These are phyloP conservation scores for Metarhizium rileyi DNA, from an alignment of 2,329 filamentous ascomycete species.

Conservation along the genomic window DNA sequence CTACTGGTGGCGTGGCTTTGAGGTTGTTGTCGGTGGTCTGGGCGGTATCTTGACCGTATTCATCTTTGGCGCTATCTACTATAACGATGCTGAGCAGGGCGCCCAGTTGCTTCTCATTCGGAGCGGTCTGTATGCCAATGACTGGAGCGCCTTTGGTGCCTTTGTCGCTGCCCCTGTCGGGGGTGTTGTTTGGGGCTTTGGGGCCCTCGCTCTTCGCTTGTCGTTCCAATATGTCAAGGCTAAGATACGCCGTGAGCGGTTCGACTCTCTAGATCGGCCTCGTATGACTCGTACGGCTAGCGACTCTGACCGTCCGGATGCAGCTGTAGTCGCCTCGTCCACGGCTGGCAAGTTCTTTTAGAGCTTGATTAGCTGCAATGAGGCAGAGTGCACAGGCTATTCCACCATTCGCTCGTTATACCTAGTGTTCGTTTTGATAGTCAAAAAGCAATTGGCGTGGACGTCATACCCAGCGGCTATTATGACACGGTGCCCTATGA, in stretches of 20 bases:
- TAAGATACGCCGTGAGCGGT: constrained; percentile 48
- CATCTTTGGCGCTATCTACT: constrained; percentile 72
- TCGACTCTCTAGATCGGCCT: constrained; percentile 56
- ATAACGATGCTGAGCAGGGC: constrained; percentile 53
- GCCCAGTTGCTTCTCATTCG: constrained; percentile 62
- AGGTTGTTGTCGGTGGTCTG: constrained; percentile 68
- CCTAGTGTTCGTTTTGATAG: background rate
- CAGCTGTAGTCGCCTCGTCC: constrained; percentile 19
- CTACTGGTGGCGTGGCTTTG: constrained; percentile 72
- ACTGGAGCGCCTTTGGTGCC: constrained; percentile 76
- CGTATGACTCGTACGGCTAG: constrained; percentile 15
- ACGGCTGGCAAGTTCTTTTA: constrained; percentile 48
- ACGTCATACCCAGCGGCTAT: background rate
- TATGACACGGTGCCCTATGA: background rate
- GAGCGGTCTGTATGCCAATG: constrained; percentile 62
- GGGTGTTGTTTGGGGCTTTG: constrained; percentile 60
- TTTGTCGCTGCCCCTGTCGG: constrained; percentile 74
- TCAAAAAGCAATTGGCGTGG: background rate
- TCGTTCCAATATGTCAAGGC: constrained; percentile 47
- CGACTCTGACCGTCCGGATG: constrained; percentile 12
- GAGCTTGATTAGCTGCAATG: background rate
- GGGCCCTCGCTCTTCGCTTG: constrained; percentile 51
- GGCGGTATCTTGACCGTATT: constrained; percentile 74
- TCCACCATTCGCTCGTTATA: too few relatives aligned
- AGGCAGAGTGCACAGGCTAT: background rate